Percentiles rank a stretch among this genome's conserved stretches.
Conservation (phyloP, 441 rosid species). For the Omphalea diandra region DNA sequence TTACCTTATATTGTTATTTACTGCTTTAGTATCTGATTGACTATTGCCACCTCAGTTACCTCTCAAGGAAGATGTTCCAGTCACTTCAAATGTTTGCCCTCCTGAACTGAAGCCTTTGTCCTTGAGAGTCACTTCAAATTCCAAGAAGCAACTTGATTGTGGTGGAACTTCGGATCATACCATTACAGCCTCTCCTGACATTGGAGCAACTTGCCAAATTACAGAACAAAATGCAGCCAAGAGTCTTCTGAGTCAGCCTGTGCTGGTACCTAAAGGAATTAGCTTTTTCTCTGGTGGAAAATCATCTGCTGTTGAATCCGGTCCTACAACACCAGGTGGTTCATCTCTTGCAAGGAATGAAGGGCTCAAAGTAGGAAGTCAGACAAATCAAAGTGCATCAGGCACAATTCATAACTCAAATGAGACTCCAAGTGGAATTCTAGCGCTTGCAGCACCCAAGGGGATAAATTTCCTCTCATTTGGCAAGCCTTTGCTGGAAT, state of each 20-base stretch:
- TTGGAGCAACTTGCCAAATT: conserved; percentile 33
- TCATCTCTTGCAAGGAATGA: conserved; percentile 36
- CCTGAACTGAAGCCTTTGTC: conserved; percentile 26
- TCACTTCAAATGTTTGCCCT: conserved; percentile 31
- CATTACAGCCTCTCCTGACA: conserved; percentile 27
- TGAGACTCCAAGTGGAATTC: conserved; percentile 32
- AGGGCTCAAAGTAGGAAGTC: conserved; percentile 32
- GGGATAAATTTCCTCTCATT: conserved; percentile 89
- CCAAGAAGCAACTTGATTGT: conserved; percentile 28
- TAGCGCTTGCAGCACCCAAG: conserved; percentile 42
- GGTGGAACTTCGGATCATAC: conserved; percentile 26
- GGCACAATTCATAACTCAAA: conserved; percentile 26
- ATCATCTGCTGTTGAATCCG: conserved; percentile 34
- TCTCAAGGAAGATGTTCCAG: conserved; percentile 33
- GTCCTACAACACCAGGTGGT: conserved; percentile 28
- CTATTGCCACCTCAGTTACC: conserved; percentile 31
- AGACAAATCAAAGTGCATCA: conserved; percentile 35
- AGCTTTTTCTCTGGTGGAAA: conserved; percentile 38
- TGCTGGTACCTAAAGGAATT: conserved; percentile 46
- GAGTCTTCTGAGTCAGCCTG: conserved; percentile 31
- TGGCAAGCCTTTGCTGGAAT: conserved; percentile 37
- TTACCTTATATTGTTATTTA: background rate
- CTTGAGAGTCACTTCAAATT: conserved; percentile 24
- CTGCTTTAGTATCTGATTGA: conserved; percentile 10
- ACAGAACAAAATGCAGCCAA: conserved; percentile 39